These are phyloP conservation scores for Syzygium jambos DNA, from an alignment of 345 rosid genomes.

Conservation along the genomic window DNA sequence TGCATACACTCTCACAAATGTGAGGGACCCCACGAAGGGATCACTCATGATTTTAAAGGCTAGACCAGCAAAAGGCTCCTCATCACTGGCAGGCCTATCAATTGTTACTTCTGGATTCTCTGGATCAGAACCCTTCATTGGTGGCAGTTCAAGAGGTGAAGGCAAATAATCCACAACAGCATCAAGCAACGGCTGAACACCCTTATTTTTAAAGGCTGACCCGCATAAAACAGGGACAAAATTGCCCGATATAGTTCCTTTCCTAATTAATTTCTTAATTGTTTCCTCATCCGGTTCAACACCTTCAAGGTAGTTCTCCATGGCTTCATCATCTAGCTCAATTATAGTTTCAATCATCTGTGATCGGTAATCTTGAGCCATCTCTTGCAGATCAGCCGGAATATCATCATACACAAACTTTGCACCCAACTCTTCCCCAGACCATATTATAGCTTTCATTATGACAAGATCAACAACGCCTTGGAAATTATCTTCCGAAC, in stretches of 20 bases:
- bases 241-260: slow-evolving; percentile 58
- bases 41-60: slow-evolving; percentile 99
- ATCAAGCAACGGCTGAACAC: slow-evolving; percentile 92
- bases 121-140: slow-evolving; percentile 91
- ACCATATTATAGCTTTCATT: slow-evolving; percentile 91
- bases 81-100: slow-evolving; percentile 58
- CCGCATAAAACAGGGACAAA: slow-evolving; percentile 93
- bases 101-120: slow-evolving; percentile 62
- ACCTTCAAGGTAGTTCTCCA: slow-evolving; percentile 94
- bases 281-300: slow-evolving; percentile 84
- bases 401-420: slow-evolving; percentile 71
- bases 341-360: slow-evolving; percentile 63
- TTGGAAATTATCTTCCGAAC: slow-evolving; percentile 73
- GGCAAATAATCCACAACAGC: slow-evolving; percentile 92
- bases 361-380: slow-evolving; percentile 64
- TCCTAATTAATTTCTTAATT: slow-evolving; percentile 65
- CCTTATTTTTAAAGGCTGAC: slow-evolving; percentile 91
- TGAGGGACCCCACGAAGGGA: slow-evolving; percentile 91
- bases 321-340: slow-evolving; percentile 81
- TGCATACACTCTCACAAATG: slow-evolving; percentile 84
- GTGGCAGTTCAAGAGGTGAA: slow-evolving; percentile 78
- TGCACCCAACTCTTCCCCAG: slow-evolving; percentile 97
- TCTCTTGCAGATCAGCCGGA: slow-evolving; percentile 69
- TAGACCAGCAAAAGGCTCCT: slow-evolving; percentile 79
- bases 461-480: slow-evolving; percentile 81